phyloP scores from a whole-genome alignment of 2,329 filamentous ascomycete species.

The Botryotinia narcissicola region DNA sequence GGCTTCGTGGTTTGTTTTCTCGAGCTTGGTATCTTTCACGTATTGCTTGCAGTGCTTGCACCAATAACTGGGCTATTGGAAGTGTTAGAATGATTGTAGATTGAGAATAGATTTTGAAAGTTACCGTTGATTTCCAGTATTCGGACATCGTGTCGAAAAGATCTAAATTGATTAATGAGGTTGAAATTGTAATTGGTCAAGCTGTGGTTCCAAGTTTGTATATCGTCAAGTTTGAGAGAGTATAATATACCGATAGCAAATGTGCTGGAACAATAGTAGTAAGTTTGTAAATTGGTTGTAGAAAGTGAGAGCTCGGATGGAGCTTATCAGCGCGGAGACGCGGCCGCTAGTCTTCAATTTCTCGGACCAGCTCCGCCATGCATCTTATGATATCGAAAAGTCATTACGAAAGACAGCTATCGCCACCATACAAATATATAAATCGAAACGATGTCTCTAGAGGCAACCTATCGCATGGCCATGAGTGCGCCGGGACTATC shows the following conservation, averaged over 20 bases:
- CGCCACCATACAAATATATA: background rate
- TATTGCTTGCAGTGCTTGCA: slow-evolving; percentile 94
- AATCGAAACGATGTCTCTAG: slow-evolving; percentile 27
- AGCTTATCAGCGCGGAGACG: slow-evolving; percentile 1
- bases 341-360: slow-evolving; percentile 10
- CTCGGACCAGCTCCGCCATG: slow-evolving; percentile 3
- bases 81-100: slow-evolving; percentile 23
- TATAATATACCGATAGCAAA: background rate
- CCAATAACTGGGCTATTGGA: slow-evolving; percentile 78
- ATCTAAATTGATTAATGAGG: background rate
- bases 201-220: background rate
- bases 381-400: slow-evolving; percentile 3
- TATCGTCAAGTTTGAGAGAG: background rate
- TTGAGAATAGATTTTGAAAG: slow-evolving; percentile 26
- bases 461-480: slow-evolving; percentile 30
- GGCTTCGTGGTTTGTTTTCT: slow-evolving; percentile 84
- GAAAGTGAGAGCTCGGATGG: background rate
- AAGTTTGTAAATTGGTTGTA: background rate
- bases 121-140: slow-evolving; percentile 93
- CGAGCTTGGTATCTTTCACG: slow-evolving; percentile 89
- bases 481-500: slow-evolving; percentile 30
- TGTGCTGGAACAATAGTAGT: background rate
- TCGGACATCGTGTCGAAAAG: slow-evolving; percentile 68
- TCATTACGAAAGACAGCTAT: background rate
- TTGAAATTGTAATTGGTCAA: background rate